Conservation (phyloP, 805 yeast genomes). For the Lachancea sp. region DNA sequence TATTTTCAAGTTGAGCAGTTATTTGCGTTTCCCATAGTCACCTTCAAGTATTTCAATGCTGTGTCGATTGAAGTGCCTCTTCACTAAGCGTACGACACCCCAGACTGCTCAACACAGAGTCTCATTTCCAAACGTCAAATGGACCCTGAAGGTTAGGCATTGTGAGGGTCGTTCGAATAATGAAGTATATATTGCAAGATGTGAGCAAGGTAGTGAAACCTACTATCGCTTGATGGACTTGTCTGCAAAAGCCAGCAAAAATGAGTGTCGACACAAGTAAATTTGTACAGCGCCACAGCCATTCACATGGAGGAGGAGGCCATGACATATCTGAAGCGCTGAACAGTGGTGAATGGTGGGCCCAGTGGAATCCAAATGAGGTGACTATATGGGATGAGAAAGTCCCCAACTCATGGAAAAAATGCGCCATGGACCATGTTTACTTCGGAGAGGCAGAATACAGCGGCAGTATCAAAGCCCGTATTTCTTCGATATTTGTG, state of each 20-base stretch:
- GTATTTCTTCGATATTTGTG: constrained; percentile 60
- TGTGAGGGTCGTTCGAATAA: not conserved
- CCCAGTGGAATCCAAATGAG: constrained; percentile 17
- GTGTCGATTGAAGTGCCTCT: too few relatives aligned
- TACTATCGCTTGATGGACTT: too few relatives aligned
- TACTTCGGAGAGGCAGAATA: constrained; percentile 36
- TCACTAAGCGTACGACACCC: too few relatives aligned
- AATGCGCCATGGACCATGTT: constrained; percentile 38
- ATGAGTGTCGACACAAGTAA: constrained; percentile 1
- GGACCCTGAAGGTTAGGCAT: constrained; percentile 1
- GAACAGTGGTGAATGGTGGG: constrained; percentile 5
- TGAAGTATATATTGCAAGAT: not conserved
- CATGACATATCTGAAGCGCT: not conserved
- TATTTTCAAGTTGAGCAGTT: too few relatives aligned
- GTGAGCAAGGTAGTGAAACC: too few relatives aligned
- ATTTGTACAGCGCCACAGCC: constrained; percentile 4
- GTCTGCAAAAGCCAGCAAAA: too few relatives aligned
- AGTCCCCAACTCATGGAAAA: constrained; percentile 36
- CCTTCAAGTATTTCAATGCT: too few relatives aligned
- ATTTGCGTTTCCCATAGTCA: too few relatives aligned
- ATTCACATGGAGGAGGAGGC: constrained; percentile 1
- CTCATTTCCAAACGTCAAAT: not conserved
- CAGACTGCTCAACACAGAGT: not conserved
- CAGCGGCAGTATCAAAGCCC: constrained; percentile 35
- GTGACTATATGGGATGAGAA: constrained; percentile 29